These are phyloP conservation scores for Bisporella sp. DNA, from an alignment of 2,329 filamentous ascomycete species.

Conservation along the genomic window DNA sequence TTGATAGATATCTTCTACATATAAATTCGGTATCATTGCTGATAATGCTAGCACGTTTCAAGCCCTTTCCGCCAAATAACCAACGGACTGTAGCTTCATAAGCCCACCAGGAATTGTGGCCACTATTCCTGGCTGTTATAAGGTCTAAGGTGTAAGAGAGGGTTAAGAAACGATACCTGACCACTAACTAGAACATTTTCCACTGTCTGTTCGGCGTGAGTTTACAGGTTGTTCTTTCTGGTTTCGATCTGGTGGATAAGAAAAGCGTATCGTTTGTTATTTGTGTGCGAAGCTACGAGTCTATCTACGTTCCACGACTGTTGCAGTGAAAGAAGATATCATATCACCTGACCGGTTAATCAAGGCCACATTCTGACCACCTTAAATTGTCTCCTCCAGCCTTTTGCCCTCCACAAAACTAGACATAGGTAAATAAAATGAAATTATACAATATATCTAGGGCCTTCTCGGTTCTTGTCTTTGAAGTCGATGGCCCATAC, in stretches of 20 bases:
- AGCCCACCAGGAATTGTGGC: too few species aligned
- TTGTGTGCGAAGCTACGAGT: conserved; percentile 67
- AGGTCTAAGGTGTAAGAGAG: conserved; percentile 44
- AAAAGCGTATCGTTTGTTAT: conserved; percentile 80
- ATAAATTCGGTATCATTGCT: too few species aligned
- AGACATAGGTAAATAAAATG: conserved; percentile 55
- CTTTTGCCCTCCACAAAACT: too few species aligned
- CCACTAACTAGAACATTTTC: conserved; percentile 80
- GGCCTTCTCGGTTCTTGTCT: conserved; percentile 90
- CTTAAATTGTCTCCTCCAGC: conserved; percentile 54
- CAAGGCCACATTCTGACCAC: conserved; percentile 72
- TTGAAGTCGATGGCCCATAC: too few species aligned
- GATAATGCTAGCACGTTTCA: too few species aligned
- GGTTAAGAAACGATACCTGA: conserved; percentile 75
- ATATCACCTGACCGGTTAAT: conserved; percentile 66
- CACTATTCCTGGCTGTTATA: too few species aligned
- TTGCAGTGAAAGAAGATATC: conserved; percentile 83
- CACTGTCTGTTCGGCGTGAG: conserved; percentile 95
- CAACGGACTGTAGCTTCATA: too few species aligned
- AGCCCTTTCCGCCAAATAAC: too few species aligned
- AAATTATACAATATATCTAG: conserved; percentile 89
- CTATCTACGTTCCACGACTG: conserved; percentile 67
- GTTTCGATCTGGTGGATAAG: conserved; percentile 67
- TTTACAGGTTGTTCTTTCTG: conserved; percentile 85
- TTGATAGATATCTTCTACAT: too few species aligned